Evolutionary conservation across 73 alveolate genomes (phyloP).

Genomic region (Paramecium biaurelia): DNA sequence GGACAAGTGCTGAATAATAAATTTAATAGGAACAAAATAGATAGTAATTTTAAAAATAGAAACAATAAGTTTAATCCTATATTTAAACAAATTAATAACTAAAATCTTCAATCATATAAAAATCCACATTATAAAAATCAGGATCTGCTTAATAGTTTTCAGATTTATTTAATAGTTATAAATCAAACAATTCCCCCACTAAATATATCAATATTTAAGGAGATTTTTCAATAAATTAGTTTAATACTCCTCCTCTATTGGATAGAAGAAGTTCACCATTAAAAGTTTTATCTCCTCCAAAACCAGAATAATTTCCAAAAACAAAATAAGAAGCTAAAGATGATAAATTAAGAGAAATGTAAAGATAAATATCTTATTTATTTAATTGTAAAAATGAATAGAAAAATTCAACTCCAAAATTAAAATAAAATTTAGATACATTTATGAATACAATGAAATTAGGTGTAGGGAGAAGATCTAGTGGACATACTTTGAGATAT

Average conservation of each 20-base stretch:
- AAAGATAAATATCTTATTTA: background rate
- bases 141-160: background rate
- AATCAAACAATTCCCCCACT: background rate
- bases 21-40: background rate
- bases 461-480: background rate
- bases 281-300: background rate
- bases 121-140: background rate
- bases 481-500: constrained; percentile 2
- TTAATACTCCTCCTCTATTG: background rate
- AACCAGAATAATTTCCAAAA: constrained; percentile 11
- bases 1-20: constrained; percentile 7
- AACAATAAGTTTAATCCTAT: background rate
- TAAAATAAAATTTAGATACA: background rate
- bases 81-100: background rate
- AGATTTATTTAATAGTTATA: background rate
- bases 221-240: background rate
- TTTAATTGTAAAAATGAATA: background rate
- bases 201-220: background rate
- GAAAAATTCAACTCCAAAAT: constrained; percentile 6
- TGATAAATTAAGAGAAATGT: background rate
- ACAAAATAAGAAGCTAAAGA: background rate
- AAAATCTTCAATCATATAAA: background rate
- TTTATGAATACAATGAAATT: constrained; percentile 17
- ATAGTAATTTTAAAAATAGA: background rate
- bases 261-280: constrained; percentile 19